Base-by-base conservation (phyloP, 2,329 filamentous ascomycete species). In the Parastagonospora nodorum region DNA sequence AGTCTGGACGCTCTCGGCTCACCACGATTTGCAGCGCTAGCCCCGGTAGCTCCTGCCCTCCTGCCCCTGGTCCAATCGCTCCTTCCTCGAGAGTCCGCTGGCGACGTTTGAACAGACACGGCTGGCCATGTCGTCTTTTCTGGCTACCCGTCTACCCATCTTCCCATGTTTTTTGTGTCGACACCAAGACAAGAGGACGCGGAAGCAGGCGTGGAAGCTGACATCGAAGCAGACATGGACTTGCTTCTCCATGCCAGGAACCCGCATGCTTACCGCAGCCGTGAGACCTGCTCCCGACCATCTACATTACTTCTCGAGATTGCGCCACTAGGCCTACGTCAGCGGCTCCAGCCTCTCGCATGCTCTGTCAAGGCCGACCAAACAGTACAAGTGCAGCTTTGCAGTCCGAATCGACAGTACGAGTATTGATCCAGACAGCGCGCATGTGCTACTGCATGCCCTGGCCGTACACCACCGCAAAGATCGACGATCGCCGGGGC, bases 1-100 rank as follows among this genome's bases (percentile, higher is more conserved):
- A 54, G 61, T 63, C 61, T 59, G 52, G 61, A 60, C 53, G 48
- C 50, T 39, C 49, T 55, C 57, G 54, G 55, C 52, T 43, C 55
- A 33, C 55, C 54, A 46, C 58, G 38, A 62, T 56, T 44, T 37
- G 45, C 50, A 53, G 55, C 61, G 47, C 55, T 61, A 60, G 40
- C 53, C 55, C 50, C 11, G 47, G 46, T 31, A 52, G 40, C 30
- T 41, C 36, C 48, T 48, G 53, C 19, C 32, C 30, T 32, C 11
- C 5, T 33, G 12, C 28, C 33, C 24, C 32, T 14, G 15, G 43
- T 16, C 27, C 12, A 28, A 10, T 24, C 36, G 11, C 31, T 39
- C 14, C 30, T 32, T n/a, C 30, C n/a, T n/a, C 30, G 2, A n/a
- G 30, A 10, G 10, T n/a, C 10, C 30, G 30, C 8, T 7, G 2